Evolutionary conservation across 1,284 basidiomycete species (phyloP).

Genomic region (Singerocomus rubriflavus): DNA sequence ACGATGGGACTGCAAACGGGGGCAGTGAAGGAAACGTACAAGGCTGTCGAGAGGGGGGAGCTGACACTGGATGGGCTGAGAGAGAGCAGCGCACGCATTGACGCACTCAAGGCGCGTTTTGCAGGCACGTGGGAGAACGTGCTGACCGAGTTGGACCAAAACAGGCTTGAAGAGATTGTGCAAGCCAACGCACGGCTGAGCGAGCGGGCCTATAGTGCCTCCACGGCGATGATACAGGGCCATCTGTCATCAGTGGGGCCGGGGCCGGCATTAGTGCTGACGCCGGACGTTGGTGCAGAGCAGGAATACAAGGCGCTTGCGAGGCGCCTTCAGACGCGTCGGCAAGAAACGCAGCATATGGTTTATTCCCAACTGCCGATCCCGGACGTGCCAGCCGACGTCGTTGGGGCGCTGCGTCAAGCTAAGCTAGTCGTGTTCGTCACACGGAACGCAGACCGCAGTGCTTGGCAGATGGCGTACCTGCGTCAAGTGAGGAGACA

Average conservation of each 20-base stretch:
- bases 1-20: conserved; percentile 50
- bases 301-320: conserved; percentile 52
- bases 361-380: conserved; percentile 40
- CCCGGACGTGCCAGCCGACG: conserved; percentile 4
- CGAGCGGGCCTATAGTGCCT: conserved; percentile 43
- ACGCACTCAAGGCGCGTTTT: conserved; percentile 48
- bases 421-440: conserved; percentile 46
- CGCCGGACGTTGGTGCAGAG: too few species aligned
- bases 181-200: conserved; percentile 42
- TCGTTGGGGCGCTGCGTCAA: conserved; percentile 9
- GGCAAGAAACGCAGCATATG: conserved; percentile 38
- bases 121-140: conserved; percentile 46
- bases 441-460: conserved; percentile 53
- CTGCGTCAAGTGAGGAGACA: conserved; percentile 35
- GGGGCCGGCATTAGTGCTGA: conserved; percentile 45
- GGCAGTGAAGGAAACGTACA: conserved; percentile 50
- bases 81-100: conserved; percentile 45
- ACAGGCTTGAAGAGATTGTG: conserved; percentile 37
- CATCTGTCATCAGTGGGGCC: conserved; percentile 38
- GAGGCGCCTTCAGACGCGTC: conserved; percentile 35
- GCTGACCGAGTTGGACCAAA: conserved; percentile 30
- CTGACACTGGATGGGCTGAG: conserved; percentile 40
- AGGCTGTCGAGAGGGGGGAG: conserved; percentile 43
- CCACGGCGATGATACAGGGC: conserved; percentile 47
- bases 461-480: conserved; percentile 51